phyloP scores from a whole-genome alignment of 495 filamentous ascomycete genomes.

The Xylaria venustula region DNA sequence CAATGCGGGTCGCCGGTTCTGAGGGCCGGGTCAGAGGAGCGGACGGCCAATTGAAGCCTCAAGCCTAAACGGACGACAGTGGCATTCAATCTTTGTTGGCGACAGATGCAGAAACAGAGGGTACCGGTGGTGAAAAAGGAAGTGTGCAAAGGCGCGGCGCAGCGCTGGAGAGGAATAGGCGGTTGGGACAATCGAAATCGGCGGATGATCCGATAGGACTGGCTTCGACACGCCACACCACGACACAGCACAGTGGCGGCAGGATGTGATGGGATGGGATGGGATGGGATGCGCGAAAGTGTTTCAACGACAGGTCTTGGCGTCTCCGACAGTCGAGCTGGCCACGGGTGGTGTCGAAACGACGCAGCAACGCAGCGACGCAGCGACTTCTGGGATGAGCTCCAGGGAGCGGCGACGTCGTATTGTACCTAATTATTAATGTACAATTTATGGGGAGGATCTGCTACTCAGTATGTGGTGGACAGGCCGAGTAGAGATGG shows the following conservation, averaged over 20 bases:
- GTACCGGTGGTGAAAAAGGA: neutral
- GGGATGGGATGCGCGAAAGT: slow-evolving; percentile 5
- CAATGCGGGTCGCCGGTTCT: slow-evolving; percentile 4
- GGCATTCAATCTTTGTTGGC: neutral
- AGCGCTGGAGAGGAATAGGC: neutral
- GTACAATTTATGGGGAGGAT: neutral
- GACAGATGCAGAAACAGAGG: neutral
- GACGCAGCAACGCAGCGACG: neutral
- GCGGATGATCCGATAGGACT: neutral
- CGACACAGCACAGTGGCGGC: slow-evolving; percentile 7
- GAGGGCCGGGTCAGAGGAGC: neutral
- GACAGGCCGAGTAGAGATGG: no score
- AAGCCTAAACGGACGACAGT: neutral
- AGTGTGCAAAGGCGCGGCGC: neutral
- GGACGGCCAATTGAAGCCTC: slow-evolving; percentile 6
- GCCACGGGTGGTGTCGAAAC: slow-evolving; percentile 17
- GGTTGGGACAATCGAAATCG: neutral
- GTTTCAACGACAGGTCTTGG: slow-evolving; percentile 20
- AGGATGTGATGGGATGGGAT: slow-evolving; percentile 1
- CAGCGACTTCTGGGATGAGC: neutral
- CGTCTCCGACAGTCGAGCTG: slow-evolving; percentile 10
- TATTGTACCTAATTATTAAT: neutral
- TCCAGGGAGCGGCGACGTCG: neutral
- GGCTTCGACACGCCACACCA: slow-evolving; percentile 3
- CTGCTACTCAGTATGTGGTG: no score